Evolutionary conservation across 768 basidiomycete genomes (phyloP).

Genomic region (Naganishia friedmannii): DNA sequence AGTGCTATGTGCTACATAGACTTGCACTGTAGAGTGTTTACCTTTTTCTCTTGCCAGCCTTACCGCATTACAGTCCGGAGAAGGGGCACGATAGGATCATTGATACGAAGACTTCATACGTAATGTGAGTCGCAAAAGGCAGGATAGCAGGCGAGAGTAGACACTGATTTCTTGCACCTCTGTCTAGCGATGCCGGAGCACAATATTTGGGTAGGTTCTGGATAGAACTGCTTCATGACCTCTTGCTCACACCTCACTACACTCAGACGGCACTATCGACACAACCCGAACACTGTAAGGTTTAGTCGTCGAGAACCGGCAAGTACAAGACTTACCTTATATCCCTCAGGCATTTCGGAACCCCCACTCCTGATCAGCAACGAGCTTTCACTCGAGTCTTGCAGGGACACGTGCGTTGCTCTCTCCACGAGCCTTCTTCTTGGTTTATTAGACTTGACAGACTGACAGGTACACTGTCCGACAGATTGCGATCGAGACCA

Average conservation of each 20-base stretch:
- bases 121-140: slow-evolving; percentile 64
- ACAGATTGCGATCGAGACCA: slow-evolving; percentile 84
- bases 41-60: slow-evolving; percentile 56
- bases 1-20: slow-evolving; percentile 33
- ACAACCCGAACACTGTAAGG: slow-evolving; percentile 54
- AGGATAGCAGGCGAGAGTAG: not conserved
- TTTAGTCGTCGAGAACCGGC: not conserved
- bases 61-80: slow-evolving; percentile 86
- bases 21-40: not conserved
- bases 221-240: not conserved
- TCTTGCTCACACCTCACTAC: slow-evolving; percentile 56
- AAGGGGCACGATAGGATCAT: slow-evolving; percentile 69
- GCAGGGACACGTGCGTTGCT: slow-evolving; percentile 80
- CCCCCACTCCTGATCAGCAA: slow-evolving; percentile 77
- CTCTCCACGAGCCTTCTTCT: slow-evolving; percentile 1
- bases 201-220: slow-evolving; percentile 47
- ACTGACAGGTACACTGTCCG: slow-evolving; percentile 29
- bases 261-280: slow-evolving; percentile 71
- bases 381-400: slow-evolving; percentile 91
- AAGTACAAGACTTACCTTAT: not conserved
- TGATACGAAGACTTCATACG: slow-evolving; percentile 73
- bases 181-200: slow-evolving; percentile 76
- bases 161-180: slow-evolving; percentile 1
- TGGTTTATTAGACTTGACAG: slow-evolving; percentile 33
- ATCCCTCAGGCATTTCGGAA: slow-evolving; percentile 77